Percentiles rank a stretch among this genome's conserved stretches.
phyloP scores from a whole-genome alignment of 2,329 filamentous ascomycete species.

The Penicillium glabrum region DNA sequence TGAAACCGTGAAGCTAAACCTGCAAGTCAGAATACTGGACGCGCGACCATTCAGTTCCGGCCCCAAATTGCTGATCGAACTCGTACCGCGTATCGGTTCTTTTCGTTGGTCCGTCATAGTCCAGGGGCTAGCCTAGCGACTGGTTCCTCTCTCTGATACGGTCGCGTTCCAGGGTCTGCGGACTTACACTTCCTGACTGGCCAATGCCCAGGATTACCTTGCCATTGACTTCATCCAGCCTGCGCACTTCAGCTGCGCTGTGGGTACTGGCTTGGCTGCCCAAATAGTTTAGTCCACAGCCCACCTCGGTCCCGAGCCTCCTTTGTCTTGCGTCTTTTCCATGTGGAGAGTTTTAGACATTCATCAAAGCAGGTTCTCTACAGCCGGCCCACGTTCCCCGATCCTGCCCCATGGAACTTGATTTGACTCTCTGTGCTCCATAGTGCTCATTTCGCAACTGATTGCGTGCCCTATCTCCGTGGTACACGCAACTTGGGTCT shows the following conservation, averaged over 20 bases:
- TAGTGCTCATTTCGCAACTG: neutral
- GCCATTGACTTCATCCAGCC: slow-evolving; percentile 25
- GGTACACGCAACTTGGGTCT: slow-evolving; percentile 12
- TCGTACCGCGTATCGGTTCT: slow-evolving; percentile 13
- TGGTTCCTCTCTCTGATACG: slow-evolving; percentile 22
- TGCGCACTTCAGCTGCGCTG: neutral
- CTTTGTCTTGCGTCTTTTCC: slow-evolving; percentile 18
- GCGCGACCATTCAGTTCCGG: neutral
- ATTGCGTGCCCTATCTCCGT: neutral
- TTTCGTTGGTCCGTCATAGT: slow-evolving; percentile 18
- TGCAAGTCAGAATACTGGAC: neutral
- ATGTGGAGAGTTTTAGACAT: slow-evolving; percentile 20
- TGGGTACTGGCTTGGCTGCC: slow-evolving; percentile 11
- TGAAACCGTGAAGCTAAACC: neutral
- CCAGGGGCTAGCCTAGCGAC: slow-evolving; percentile 8
- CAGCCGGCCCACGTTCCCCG: slow-evolving; percentile 13
- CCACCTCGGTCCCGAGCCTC: slow-evolving; percentile 11
- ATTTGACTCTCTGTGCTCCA: slow-evolving; percentile 2
- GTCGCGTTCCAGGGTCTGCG: slow-evolving; percentile 30
- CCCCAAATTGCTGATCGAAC: slow-evolving; percentile 20
- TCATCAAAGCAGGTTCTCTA: slow-evolving; percentile 24
- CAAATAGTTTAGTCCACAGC: neutral
- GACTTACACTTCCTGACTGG: slow-evolving; percentile 27
- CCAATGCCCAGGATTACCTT: slow-evolving; percentile 24
- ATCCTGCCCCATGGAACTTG: slow-evolving; percentile 11